phyloP scores from a whole-genome alignment of 139 green algal species.

The Gonium pectorale region DNA sequence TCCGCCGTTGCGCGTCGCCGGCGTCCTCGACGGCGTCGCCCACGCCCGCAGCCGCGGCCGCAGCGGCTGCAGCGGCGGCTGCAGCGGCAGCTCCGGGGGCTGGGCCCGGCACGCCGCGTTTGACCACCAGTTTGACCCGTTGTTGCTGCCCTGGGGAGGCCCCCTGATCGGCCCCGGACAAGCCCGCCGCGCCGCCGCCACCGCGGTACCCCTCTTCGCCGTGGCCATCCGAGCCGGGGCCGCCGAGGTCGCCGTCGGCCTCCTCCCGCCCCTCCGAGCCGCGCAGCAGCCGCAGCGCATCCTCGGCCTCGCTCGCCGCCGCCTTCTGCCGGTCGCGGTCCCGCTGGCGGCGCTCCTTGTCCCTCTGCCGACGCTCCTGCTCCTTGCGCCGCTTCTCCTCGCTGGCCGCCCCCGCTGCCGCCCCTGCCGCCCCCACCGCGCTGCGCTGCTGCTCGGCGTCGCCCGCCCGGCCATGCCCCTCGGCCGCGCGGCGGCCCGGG shows the following conservation, averaged over 20 bases:
- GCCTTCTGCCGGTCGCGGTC: not conserved
- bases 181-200: not conserved
- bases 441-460: not conserved
- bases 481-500: not conserved
- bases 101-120: too few species aligned
- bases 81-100: too few species aligned
- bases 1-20: too few species aligned
- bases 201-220: not conserved
- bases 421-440: not conserved
- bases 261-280: too few species aligned
- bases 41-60: too few species aligned
- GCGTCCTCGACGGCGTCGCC: too few species aligned
- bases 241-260: not conserved
- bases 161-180: too few species aligned
- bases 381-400: not conserved
- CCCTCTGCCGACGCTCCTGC: not conserved
- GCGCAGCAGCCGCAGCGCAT: too few species aligned
- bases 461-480: not conserved
- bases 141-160: too few species aligned
- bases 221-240: too few species aligned
- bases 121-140: too few species aligned
- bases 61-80: too few species aligned
- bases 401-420: not conserved
- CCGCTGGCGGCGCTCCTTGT: constrained; percentile 7
- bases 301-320: not conserved